phyloP scores from a whole-genome alignment of 495 filamentous ascomycete genomes.

The Coniosporium apollinis region DNA sequence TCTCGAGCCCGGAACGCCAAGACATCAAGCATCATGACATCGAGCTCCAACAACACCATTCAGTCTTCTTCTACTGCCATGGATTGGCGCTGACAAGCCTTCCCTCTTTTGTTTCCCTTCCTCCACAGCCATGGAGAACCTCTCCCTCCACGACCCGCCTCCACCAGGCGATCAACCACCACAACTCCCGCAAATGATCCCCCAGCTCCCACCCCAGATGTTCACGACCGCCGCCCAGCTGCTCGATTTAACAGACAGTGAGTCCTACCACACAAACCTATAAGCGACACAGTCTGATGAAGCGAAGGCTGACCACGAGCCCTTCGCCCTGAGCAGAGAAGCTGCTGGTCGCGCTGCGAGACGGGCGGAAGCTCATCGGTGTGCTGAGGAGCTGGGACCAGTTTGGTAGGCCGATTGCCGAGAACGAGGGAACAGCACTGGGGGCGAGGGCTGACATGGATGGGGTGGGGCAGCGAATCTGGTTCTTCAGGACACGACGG shows the following conservation, averaged over 20 bases:
- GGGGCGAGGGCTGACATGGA: neutral
- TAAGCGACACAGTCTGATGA: conserved; percentile 1
- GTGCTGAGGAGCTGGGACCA: conserved; percentile 95
- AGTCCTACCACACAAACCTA: conserved; percentile 19
- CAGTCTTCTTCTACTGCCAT: neutral
- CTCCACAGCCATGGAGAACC: conserved; percentile 12
- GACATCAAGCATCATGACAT: no score
- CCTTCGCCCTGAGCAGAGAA: conserved; percentile 48
- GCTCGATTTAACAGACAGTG: conserved; percentile 92
- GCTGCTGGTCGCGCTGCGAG: conserved; percentile 71
- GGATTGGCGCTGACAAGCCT: neutral
- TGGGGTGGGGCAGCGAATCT: conserved; percentile 52
- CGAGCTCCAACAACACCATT: no score
- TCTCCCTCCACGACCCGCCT: conserved; percentile 7
- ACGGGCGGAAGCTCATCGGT: conserved; percentile 84
- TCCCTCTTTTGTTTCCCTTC: neutral
- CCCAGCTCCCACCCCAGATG: conserved; percentile 69
- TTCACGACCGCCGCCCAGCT: conserved; percentile 95
- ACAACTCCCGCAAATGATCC: conserved; percentile 19
- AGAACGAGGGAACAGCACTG: neutral
- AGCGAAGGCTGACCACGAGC: conserved; percentile 3
- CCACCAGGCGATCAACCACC: neutral
- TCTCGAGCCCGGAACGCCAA: no score
- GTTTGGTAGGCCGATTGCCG: conserved; percentile 48
- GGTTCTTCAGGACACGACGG: conserved; percentile 78